Base-by-base conservation (phyloP, 176 grass and related monocot species). In the Bonia amplexicaulis region DNA sequence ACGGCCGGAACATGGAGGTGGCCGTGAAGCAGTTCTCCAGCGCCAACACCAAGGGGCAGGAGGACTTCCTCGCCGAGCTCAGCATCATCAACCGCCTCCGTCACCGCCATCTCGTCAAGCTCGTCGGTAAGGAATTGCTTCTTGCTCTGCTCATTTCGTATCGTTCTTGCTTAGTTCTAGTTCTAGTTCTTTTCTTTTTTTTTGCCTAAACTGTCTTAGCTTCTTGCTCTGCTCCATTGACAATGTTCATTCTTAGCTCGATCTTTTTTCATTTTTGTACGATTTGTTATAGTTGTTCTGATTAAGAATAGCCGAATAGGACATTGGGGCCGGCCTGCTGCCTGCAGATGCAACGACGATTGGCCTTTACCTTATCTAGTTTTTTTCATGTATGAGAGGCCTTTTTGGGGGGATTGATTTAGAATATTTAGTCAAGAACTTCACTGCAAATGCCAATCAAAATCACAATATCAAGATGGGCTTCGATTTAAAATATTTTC, bases 1-100 rank as follows among this genome's bases (percentile, higher is more conserved):
- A 87, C 22, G 94, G 80, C 9, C 79, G 71, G 84, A 88, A 60
- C 76, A 74, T 82, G 71, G 71, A 86, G 22, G 93, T 98, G 20
- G 96, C 93, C 66, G 93, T 98, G 10, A 99, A 99, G 86, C 87
- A 89, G 87, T 99, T 99, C 86, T 89, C 90, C 19, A 85, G 91
- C 10, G 88, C 85, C 16, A 96, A 83, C 77, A 92, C 91, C 88
- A 90, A 97, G 85, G 93, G 93, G 4, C 90, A 94, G 87, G 91
- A 96, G 51, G 96, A 99, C 71, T 99, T 99, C 81, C 86, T 99
- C 55, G 84, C 86, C 52, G 93, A 99, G 90, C 93, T 99, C 55
- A 91, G 83, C 62, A 96, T 99, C 73, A 96, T 99, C 85, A 96
- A 96, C 69, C 88, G 90, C 51, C 96, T 99, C 69, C 91, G 96